Conservation (phyloP, 352 stramenopile species). For the Thraustotheca clavata region DNA sequence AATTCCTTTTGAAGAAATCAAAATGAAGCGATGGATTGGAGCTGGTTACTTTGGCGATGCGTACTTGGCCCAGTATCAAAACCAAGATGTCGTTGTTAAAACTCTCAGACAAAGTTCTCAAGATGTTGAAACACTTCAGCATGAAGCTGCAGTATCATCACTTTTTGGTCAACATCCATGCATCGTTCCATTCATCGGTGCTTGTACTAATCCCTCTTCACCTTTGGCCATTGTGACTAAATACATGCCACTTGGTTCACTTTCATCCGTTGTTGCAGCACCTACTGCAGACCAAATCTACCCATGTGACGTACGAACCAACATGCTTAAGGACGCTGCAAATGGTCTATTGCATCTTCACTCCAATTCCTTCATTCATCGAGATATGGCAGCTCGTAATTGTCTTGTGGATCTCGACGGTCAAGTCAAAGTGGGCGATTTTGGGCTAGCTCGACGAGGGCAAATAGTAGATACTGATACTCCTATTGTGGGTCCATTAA, state of each 20-base stretch:
- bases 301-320: conserved; percentile 33
- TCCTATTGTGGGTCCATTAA: conserved; percentile 55
- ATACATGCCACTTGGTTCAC: conserved; percentile 55
- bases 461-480: conserved; percentile 47
- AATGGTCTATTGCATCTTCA: conserved; percentile 62
- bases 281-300: conserved; percentile 9
- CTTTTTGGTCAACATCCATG: conserved; percentile 66
- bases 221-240: conserved; percentile 48
- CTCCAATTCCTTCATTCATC: conserved; percentile 46
- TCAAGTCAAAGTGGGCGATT: conserved; percentile 67
- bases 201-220: conserved; percentile 24
- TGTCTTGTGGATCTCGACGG: conserved; percentile 53
- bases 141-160: conserved; percentile 66
- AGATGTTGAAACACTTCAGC: conserved; percentile 43
- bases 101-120: conserved; percentile 39
- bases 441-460: conserved; percentile 44
- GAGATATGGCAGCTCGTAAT: conserved; percentile 60
- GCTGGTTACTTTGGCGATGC: conserved; percentile 59
- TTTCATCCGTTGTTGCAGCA: conserved; percentile 35
- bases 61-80: conserved; percentile 50
- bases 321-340: conserved; percentile 58
- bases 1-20: conserved; percentile 42
- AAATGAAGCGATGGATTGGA: conserved; percentile 48
- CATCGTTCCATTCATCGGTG: conserved; percentile 52
- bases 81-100: conserved; percentile 58